These are phyloP conservation scores for Lasiosphaeria ovina DNA, from an alignment of 495 filamentous ascomycete species.

Conservation along the genomic window DNA sequence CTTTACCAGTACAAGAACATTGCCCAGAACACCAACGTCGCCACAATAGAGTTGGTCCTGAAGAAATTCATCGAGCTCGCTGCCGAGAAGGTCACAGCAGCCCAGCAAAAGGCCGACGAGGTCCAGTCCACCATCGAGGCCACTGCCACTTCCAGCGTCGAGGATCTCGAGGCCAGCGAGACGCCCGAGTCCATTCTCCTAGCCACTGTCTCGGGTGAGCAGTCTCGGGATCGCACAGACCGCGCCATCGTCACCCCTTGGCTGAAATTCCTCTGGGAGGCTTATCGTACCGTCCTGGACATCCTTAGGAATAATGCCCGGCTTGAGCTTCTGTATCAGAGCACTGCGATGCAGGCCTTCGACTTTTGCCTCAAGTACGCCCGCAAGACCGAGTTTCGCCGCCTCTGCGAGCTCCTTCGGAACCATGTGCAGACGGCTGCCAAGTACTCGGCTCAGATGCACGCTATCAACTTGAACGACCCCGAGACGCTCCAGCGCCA, in stretches of 20 bases:
- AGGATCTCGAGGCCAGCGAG: slow-evolving; percentile 94
- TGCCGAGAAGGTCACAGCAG: slow-evolving; percentile 91
- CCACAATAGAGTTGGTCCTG: slow-evolving; percentile 94
- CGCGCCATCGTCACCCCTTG: slow-evolving; percentile 97
- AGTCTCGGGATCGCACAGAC: slow-evolving; percentile 94
- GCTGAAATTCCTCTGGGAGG: slow-evolving; percentile 99
- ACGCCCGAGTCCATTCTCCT: slow-evolving; percentile 97
- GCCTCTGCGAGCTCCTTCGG: slow-evolving; percentile 93
- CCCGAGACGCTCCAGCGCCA: slow-evolving; percentile 96
- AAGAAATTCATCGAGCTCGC: slow-evolving; percentile 97
- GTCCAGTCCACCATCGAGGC: slow-evolving; percentile 85
- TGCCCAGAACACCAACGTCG: slow-evolving; percentile 96
- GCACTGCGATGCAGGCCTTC: slow-evolving; percentile 95
- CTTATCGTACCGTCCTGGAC: slow-evolving; percentile 97
- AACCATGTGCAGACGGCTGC: slow-evolving; percentile 99
- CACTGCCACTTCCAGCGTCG: slow-evolving; percentile 61
- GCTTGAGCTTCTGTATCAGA: slow-evolving; percentile 96
- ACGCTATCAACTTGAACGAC: slow-evolving; percentile 97
- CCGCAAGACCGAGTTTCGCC: slow-evolving; percentile 98
- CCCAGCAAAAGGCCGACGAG: slow-evolving; percentile 93
- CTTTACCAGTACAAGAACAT: slow-evolving; percentile 99
- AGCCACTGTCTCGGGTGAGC: slow-evolving; percentile 96
- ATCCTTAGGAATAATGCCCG: slow-evolving; percentile 99
- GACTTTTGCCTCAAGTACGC: slow-evolving; percentile 97
- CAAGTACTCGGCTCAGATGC: slow-evolving; percentile 98